Percentiles rank a stretch among this genome's conserved stretches.
These are phyloP conservation scores for Spathaspora girioi DNA, from an alignment of 805 yeast genomes.

Conservation along the genomic window DNA sequence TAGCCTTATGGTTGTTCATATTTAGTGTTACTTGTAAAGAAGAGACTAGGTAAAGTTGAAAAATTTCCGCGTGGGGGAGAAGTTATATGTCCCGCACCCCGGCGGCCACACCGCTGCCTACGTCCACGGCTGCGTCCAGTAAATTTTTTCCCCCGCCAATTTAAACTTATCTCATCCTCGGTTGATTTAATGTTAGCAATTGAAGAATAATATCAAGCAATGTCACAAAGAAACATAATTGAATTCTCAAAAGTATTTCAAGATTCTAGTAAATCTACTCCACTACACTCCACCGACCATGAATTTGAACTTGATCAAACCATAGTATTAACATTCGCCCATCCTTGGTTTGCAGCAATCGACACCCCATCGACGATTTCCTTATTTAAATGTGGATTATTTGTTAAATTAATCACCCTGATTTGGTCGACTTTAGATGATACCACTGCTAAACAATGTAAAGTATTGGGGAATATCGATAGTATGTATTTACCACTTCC, in stretches of 20 bases:
- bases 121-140: too few species aligned
- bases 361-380: neutral
- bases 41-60: neutral
- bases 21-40: neutral
- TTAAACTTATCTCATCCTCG: neutral
- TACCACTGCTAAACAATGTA: neutral
- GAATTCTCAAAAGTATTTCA: neutral
- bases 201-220: too few species aligned
- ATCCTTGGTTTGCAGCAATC: neutral
- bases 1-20: conserved; percentile 38
- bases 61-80: neutral
- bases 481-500: neutral
- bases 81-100: neutral
- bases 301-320: neutral
- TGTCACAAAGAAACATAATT: neutral
- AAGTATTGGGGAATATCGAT: neutral
- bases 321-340: neutral
- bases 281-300: neutral
- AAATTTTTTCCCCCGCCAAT: too few species aligned
- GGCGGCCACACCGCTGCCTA: neutral
- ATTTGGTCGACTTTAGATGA: neutral
- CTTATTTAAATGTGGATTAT: neutral
- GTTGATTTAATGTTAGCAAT: too few species aligned
- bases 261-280: neutral
- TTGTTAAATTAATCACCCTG: neutral